Conservation (phyloP, 257 asterid species). For the Jacaranda mimosifolia region DNA sequence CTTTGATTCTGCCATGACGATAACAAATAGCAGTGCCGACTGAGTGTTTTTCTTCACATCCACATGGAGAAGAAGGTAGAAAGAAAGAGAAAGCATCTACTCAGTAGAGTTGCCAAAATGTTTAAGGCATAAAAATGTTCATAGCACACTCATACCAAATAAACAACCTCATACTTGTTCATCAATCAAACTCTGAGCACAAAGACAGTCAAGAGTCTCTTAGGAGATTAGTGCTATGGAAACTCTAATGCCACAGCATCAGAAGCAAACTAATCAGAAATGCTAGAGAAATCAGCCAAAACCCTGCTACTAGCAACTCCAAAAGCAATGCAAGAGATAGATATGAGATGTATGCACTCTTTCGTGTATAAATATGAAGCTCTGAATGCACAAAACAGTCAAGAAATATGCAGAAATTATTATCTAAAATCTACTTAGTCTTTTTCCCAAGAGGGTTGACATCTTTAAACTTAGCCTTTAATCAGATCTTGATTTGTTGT, state of each 20-base stretch:
- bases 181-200: not conserved
- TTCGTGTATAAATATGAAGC: too few species aligned
- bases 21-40: not conserved
- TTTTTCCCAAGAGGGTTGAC: too few species aligned
- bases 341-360: too few species aligned
- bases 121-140: not conserved
- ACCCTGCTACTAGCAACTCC: too few species aligned
- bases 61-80: not conserved
- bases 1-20: not conserved
- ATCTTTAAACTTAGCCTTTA: too few species aligned
- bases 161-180: not conserved
- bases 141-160: not conserved
- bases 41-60: not conserved
- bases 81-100: not conserved
- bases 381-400: too few species aligned
- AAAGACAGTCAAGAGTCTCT: not conserved
- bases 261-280: too few species aligned
- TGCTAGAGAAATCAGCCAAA: too few species aligned
- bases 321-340: too few species aligned
- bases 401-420: too few species aligned
- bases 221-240: not conserved
- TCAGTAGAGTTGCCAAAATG: not conserved
- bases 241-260: not conserved
- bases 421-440: too few species aligned
- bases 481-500: too few species aligned